Evolutionary conservation across 352 stramenopile species (phyloP), one percentile per base, ranked within the genome.

Genomic region (Globisporangium cystogenes): DNA sequence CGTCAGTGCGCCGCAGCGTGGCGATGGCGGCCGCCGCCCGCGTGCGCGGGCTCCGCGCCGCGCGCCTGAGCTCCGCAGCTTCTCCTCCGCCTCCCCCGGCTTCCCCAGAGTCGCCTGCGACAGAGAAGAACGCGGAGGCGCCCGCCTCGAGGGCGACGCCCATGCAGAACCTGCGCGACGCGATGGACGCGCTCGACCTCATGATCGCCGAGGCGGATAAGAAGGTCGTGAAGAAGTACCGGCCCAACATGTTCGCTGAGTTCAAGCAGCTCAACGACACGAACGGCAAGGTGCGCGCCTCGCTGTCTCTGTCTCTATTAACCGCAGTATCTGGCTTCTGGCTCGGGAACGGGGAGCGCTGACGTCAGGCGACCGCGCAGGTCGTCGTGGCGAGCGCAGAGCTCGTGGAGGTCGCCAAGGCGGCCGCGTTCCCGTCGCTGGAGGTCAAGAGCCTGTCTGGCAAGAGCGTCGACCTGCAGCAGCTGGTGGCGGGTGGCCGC

Each of bases 241-340:
- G 82, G 1, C 84, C 84, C 51, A 90, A 94, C 52, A 91, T 91
- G 72, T 92, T 94, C 49, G 80, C 68, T 49, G 84, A 94, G 68
- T 92, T 93, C 66, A 94, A 94, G 67, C 71, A 88, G 65, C 82
- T 90, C 57, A 94, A 94, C 66, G 84, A 94, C 60, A 94, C 77
- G 42, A 70, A 87, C 41, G 84, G 84, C 24, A 94, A 94, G 64
- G 71, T 73, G 20, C 43, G 33, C n/a, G n/a, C n/a, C n/a, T n/a
- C n/a, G n/a, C n/a, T n/a, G n/a, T n/a, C n/a, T n/a, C n/a, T n/a
- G n/a, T n/a, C n/a, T n/a, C n/a, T n/a, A n/a, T n/a, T n/a, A n/a
- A n/a, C n/a, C n/a, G n/a, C n/a, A n/a, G n/a, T n/a, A n/a, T n/a
- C n/a, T n/a, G n/a, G n/a, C n/a, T n/a, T n/a, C n/a, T n/a, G n/a